Conservation (phyloP, 1,139 yeast genomes). For the Debaryomycetaceae sp. region DNA sequence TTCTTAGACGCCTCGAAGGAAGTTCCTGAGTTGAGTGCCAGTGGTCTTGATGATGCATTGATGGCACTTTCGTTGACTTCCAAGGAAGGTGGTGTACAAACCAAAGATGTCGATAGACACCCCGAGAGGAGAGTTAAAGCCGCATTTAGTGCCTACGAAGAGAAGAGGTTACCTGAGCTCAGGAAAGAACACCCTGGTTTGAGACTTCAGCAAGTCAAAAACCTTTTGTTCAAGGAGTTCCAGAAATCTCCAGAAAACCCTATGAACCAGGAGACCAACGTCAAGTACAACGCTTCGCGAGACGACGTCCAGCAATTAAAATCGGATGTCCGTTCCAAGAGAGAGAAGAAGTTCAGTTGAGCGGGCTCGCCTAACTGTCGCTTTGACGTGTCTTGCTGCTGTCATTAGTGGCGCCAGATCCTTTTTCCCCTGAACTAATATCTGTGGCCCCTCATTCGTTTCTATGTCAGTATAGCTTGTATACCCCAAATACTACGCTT, state of each 20-base stretch:
- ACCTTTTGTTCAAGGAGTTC: slow-evolving; percentile 73
- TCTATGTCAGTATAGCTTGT: too few species aligned
- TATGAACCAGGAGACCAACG: slow-evolving; percentile 71
- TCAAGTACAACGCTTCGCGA: slow-evolving; percentile 58
- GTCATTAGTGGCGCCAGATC: too few species aligned
- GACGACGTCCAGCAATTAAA: slow-evolving; percentile 54
- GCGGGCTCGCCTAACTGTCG: neutral
- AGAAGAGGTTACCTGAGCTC: slow-evolving; percentile 66
- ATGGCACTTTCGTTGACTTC: slow-evolving; percentile 70
- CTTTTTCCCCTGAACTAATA: too few species aligned
- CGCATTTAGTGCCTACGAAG: slow-evolving; percentile 71
- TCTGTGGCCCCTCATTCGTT: too few species aligned
- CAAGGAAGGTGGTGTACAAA: slow-evolving; percentile 51
- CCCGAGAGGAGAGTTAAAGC: slow-evolving; percentile 90
- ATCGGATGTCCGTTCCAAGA: slow-evolving; percentile 46
- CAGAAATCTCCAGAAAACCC: slow-evolving; percentile 81
- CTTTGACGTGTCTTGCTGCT: too few species aligned
- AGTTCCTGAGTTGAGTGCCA: slow-evolving; percentile 59
- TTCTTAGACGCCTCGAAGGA: slow-evolving; percentile 51
- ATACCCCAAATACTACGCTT: too few species aligned
- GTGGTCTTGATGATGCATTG: slow-evolving; percentile 74
- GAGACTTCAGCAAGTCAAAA: slow-evolving; percentile 75
- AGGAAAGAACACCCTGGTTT: slow-evolving; percentile 79
- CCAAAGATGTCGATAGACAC: slow-evolving; percentile 75
- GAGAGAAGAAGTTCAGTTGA: slow-evolving; percentile 39